Evolutionary conservation across 1,284 basidiomycete genomes (phyloP).

Genomic region (Amylostereum chailletii): DNA sequence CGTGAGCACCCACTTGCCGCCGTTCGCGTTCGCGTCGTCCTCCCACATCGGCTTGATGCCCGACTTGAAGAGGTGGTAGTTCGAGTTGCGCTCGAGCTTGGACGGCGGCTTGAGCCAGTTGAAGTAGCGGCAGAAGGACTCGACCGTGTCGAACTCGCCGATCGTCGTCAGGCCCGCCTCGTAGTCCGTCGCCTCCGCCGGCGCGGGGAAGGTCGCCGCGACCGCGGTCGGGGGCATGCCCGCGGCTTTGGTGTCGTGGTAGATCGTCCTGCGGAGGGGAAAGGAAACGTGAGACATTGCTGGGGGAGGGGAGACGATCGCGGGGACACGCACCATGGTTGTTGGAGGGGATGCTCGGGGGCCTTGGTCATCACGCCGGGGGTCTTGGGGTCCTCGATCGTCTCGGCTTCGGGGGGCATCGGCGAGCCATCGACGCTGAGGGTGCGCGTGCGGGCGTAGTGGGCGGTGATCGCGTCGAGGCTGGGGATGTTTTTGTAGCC

Average conservation of each 20-base stretch:
- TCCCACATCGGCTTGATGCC: slow-evolving; percentile 96
- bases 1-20: slow-evolving; percentile 92
- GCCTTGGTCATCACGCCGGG: slow-evolving; percentile 65
- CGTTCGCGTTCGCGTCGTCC: slow-evolving; percentile 83
- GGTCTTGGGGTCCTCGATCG: slow-evolving; percentile 72
- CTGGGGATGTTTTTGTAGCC: slow-evolving; percentile 83
- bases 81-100: slow-evolving; percentile 78
- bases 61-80: slow-evolving; percentile 92
- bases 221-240: slow-evolving; percentile 33
- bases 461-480: slow-evolving; percentile 72
- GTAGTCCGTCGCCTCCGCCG: slow-evolving; percentile 59
- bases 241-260: slow-evolving; percentile 79
- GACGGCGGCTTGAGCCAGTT: slow-evolving; percentile 92
- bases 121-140: slow-evolving; percentile 89
- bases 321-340: slow-evolving; percentile 55
- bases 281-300: no score
- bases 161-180: slow-evolving; percentile 72
- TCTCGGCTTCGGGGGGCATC: slow-evolving; percentile 64
- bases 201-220: slow-evolving; percentile 24
- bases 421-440: slow-evolving; percentile 65
- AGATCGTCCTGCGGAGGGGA: slow-evolving; percentile 61
- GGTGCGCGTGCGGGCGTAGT: slow-evolving; percentile 57
- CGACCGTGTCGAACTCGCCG: slow-evolving; percentile 79
- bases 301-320: not conserved
- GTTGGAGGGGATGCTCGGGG: slow-evolving; percentile 78